Evolutionary conservation across 768 basidiomycete genomes (phyloP).

Genomic region (Kwoniella heveanensis): DNA sequence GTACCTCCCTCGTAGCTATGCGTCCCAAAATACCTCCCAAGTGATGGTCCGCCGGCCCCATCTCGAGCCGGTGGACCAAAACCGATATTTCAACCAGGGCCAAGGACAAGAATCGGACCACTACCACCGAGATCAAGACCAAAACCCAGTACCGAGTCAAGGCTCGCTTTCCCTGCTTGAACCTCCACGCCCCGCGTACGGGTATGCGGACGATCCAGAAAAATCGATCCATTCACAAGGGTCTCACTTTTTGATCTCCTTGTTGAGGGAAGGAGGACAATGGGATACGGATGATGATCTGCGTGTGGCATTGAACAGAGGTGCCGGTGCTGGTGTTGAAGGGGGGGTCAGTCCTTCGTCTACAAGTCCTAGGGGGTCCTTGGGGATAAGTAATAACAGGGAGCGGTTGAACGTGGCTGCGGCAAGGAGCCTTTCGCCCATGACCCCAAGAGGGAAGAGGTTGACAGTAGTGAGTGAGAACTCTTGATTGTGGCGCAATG

Average conservation of each 20-base stretch:
- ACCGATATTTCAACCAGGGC: too few relatives aligned
- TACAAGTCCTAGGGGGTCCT: neutral
- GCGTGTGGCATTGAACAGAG: slow-evolving; percentile 5
- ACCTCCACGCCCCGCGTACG: too few relatives aligned
- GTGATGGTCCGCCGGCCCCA: slow-evolving; percentile 33
- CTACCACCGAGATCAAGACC: too few relatives aligned
- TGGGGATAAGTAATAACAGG: too few relatives aligned
- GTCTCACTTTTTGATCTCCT: slow-evolving; percentile 33
- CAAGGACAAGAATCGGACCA: too few relatives aligned
- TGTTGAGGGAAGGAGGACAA: slow-evolving; percentile 44
- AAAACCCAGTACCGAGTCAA: neutral
- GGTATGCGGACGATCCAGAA: too few relatives aligned
- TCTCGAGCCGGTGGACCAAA: too few relatives aligned
- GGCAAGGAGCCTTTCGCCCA: too few relatives aligned
- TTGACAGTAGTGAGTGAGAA: slow-evolving; percentile 10
- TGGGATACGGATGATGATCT: slow-evolving; percentile 42
- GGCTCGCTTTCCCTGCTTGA: too few relatives aligned
- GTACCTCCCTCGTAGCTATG: slow-evolving; percentile 35
- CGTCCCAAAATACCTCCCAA: slow-evolving; percentile 2
- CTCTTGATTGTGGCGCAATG: too few relatives aligned
- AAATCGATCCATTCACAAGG: neutral
- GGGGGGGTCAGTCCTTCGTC: neutral
- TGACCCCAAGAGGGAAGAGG: neutral
- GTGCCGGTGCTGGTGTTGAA: neutral
- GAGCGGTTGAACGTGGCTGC: too few relatives aligned